Evolutionary conservation across 306 rosid genomes (phyloP).

Genomic region (Datisca glomerata): DNA sequence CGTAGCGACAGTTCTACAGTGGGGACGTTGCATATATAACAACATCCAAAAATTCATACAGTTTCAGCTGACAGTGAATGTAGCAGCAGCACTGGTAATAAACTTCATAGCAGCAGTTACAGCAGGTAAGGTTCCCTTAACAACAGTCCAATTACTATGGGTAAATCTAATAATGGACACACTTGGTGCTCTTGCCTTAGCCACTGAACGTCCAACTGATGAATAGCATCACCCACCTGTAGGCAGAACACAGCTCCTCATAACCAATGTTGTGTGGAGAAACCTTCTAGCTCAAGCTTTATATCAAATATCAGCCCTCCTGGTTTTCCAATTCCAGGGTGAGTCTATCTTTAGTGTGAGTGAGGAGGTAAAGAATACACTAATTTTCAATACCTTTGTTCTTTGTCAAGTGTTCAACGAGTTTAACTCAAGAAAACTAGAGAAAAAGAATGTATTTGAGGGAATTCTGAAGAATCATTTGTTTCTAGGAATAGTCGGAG

Average conservation of each 20-base stretch:
- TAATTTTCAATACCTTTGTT: slow-evolving; percentile 74
- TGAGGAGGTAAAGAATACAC: slow-evolving; percentile 46
- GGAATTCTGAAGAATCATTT: slow-evolving; percentile 48
- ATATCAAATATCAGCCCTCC: slow-evolving; percentile 54
- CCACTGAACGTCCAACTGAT: slow-evolving; percentile 71
- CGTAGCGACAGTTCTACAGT: slow-evolving; percentile 67
- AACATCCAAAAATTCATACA: slow-evolving; percentile 87
- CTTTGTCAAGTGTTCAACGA: slow-evolving; percentile 86
- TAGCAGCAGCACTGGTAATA: slow-evolving; percentile 83
- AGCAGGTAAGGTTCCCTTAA: slow-evolving; percentile 71
- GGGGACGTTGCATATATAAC: slow-evolving; percentile 88
- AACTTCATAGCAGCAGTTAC: slow-evolving; percentile 89
- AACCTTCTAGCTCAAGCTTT: slow-evolving; percentile 66
- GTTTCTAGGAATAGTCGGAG: slow-evolving; percentile 66
- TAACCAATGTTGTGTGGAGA: slow-evolving; percentile 86
- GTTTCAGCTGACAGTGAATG: slow-evolving; percentile 76
- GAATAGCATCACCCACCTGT: slow-evolving; percentile 66
- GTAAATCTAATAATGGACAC: slow-evolving; percentile 93
- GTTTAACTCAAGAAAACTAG: slow-evolving; percentile 79
- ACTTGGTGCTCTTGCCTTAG: slow-evolving; percentile 79
- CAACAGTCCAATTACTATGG: slow-evolving; percentile 78
- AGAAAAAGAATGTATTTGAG: slow-evolving; percentile 57
- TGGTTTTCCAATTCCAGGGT: slow-evolving; percentile 64
- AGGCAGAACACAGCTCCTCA: slow-evolving; percentile 73
- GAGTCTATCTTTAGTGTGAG: slow-evolving; percentile 39